These are phyloP conservation scores for Hypoxylon sp. DNA, from an alignment of 2,329 filamentous ascomycete species.

Conservation along the genomic window DNA sequence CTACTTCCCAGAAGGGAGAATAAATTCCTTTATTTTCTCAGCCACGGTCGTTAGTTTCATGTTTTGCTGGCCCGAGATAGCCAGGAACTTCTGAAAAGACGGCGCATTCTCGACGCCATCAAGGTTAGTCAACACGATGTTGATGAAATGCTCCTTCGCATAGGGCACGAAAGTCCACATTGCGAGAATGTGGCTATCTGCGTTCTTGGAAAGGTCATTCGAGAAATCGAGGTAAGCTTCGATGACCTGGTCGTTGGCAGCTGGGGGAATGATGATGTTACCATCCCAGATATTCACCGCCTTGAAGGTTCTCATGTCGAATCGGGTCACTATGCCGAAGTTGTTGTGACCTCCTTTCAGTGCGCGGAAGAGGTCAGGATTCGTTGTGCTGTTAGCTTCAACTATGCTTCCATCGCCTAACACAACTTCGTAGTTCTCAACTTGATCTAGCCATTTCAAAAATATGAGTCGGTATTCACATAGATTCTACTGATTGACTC, in stretches of 20 bases:
- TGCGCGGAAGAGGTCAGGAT: constrained; percentile 34
- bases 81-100: constrained; percentile 36
- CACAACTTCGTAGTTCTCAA: constrained; percentile 38
- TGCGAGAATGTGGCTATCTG: constrained; percentile 31
- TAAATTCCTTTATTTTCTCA: constrained; percentile 31
- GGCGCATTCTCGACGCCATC: constrained; percentile 36
- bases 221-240: constrained; percentile 41
- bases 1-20: constrained; percentile 36
- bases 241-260: constrained; percentile 12
- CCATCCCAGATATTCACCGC: constrained; percentile 35
- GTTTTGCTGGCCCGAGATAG: constrained; percentile 36
- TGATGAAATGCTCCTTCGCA: constrained; percentile 31
- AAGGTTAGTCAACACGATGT: constrained; percentile 32
- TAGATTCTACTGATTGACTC: not conserved
- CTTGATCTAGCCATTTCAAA: constrained; percentile 26
- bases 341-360: constrained; percentile 39
- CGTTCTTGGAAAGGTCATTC: constrained; percentile 23
- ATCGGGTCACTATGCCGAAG: constrained; percentile 39
- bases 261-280: constrained; percentile 12
- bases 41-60: constrained; percentile 32
- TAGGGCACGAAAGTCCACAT: constrained; percentile 28
- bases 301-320: constrained; percentile 36
- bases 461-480: not conserved
- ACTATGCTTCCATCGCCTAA: constrained; percentile 37
- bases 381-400: constrained; percentile 30